A percentile compares a stretch with the other conserved stretches of the same genome.
phyloP scores from a whole-genome alignment of 176 grass and related monocot genomes.

The Elaeis guineensis region DNA sequence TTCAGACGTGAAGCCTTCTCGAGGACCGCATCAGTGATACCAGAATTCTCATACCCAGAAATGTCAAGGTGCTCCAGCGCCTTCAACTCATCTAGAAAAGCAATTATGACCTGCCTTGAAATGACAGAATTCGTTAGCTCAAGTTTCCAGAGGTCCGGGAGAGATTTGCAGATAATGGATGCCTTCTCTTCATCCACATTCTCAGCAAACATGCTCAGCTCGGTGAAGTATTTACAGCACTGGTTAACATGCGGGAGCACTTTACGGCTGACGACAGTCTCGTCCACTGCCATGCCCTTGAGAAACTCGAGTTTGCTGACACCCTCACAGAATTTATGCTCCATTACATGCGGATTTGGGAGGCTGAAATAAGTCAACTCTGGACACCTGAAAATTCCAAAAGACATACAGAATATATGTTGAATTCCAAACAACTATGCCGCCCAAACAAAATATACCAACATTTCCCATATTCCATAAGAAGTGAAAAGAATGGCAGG shows the following conservation, averaged over 20 bases:
- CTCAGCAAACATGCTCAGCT: constrained; percentile 43
- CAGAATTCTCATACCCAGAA: constrained; percentile 50
- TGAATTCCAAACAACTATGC: too few species aligned
- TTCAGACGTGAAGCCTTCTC: constrained; percentile 46
- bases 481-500: too few species aligned
- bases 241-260: constrained; percentile 38
- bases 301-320: constrained; percentile 34
- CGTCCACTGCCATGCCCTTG: constrained; percentile 60
- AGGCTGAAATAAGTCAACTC: constrained; percentile 49
- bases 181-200: constrained; percentile 46
- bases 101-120: constrained; percentile 27
- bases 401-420: too few species aligned
- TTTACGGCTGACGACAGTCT: constrained; percentile 32
- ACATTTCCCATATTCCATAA: too few species aligned
- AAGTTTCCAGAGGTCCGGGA: constrained; percentile 46
- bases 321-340: constrained; percentile 25
- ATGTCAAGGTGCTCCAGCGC: constrained; percentile 59
- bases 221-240: constrained; percentile 31
- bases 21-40: constrained; percentile 34
- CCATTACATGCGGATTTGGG: constrained; percentile 31
- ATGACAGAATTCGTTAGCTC: constrained; percentile 47
- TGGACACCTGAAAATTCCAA: constrained; percentile 26
- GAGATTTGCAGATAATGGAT: constrained; percentile 37
- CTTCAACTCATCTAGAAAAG: constrained; percentile 48
- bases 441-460: too few species aligned